A percentile compares a stretch with the other conserved stretches of the same genome.
Conservation (phyloP, 1,284 basidiomycete genomes). For the Ceratobasidium sp. region DNA sequence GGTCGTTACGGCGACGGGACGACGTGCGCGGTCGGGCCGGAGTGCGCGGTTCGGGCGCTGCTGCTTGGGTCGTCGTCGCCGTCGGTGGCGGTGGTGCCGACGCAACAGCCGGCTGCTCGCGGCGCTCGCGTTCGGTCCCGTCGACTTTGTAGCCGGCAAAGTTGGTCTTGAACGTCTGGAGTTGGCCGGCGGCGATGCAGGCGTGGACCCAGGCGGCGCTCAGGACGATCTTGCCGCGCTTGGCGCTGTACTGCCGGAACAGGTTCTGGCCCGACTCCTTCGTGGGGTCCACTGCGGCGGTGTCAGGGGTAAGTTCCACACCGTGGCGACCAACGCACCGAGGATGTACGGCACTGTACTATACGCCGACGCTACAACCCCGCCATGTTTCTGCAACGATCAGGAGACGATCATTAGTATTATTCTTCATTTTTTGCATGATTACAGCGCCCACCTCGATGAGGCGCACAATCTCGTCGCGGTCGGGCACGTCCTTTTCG, state of each 20-base stretch:
- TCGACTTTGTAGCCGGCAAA: constrained; percentile 83
- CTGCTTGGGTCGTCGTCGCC: constrained; percentile 48
- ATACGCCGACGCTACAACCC: constrained; percentile 75
- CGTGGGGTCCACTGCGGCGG: constrained; percentile 70
- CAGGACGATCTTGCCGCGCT: constrained; percentile 81
- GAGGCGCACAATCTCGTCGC: constrained; percentile 70
- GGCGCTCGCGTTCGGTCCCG: constrained; percentile 66
- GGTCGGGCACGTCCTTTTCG: constrained; percentile 80
- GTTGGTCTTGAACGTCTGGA: constrained; percentile 78
- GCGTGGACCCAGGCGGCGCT: constrained; percentile 72
- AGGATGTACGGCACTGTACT: constrained; percentile 81
- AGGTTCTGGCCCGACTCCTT: constrained; percentile 83
- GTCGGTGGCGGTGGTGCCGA: constrained; percentile 44
- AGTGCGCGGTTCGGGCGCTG: constrained; percentile 52
- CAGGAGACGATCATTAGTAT: too few relatives aligned
- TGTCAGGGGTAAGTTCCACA: constrained; percentile 31
- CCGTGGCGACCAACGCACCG: constrained; percentile 62
- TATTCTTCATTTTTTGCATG: too few relatives aligned
- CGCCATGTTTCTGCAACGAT: constrained; percentile 79
- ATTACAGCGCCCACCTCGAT: constrained; percentile 71
- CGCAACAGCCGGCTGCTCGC: too few relatives aligned
- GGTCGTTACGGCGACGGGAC: constrained; percentile 20
- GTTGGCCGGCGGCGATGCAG: constrained; percentile 72
- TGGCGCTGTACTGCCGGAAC: constrained; percentile 78
- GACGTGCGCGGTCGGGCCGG: constrained; percentile 53